Evolutionary conservation across 768 basidiomycete species (phyloP).

Genomic region (Coprinopsis marcescibilis): DNA sequence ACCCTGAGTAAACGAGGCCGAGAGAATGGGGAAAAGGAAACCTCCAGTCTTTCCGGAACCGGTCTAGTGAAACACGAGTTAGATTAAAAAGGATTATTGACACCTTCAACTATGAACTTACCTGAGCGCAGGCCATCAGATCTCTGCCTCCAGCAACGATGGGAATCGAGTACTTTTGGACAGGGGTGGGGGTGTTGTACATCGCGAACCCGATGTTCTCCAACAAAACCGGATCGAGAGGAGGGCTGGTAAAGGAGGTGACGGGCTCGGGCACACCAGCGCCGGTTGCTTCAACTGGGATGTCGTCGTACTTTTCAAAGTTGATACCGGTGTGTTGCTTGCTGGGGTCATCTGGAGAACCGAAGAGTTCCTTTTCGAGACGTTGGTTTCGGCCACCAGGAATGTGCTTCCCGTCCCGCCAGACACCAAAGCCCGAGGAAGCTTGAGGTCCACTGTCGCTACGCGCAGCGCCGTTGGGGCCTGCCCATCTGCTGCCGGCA

Average conservation of each 20-base stretch:
- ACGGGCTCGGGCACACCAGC: slow-evolving; percentile 96
- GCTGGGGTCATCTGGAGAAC: slow-evolving; percentile 77
- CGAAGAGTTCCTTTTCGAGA: slow-evolving; percentile 94
- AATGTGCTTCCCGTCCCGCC: slow-evolving; percentile 88
- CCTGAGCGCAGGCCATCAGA: slow-evolving; percentile 94
- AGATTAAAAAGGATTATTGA: slow-evolving; percentile 15
- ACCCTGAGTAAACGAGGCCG: slow-evolving; percentile 81
- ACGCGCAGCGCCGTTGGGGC: slow-evolving; percentile 27
- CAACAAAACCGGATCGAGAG: slow-evolving; percentile 87
- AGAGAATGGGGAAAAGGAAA: slow-evolving; percentile 98
- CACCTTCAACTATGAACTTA: slow-evolving; percentile 26
- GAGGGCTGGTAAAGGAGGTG: slow-evolving; percentile 77
- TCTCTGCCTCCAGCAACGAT: slow-evolving; percentile 88
- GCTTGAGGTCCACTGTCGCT: slow-evolving; percentile 22
- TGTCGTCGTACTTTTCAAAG: slow-evolving; percentile 99
- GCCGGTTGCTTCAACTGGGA: slow-evolving; percentile 98
- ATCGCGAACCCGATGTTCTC: slow-evolving; percentile 92
- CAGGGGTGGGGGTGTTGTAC: slow-evolving; percentile 94
- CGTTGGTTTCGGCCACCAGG: slow-evolving; percentile 80
- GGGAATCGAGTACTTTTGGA: slow-evolving; percentile 99
- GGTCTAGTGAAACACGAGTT: slow-evolving; percentile 50
- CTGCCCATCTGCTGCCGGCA: slow-evolving; percentile 8
- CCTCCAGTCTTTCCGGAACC: slow-evolving; percentile 99
- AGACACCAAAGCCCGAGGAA: slow-evolving; percentile 59
- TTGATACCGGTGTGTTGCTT: slow-evolving; percentile 98